Conservation (phyloP, 345 rosid species). For the Carallia brachiata region DNA sequence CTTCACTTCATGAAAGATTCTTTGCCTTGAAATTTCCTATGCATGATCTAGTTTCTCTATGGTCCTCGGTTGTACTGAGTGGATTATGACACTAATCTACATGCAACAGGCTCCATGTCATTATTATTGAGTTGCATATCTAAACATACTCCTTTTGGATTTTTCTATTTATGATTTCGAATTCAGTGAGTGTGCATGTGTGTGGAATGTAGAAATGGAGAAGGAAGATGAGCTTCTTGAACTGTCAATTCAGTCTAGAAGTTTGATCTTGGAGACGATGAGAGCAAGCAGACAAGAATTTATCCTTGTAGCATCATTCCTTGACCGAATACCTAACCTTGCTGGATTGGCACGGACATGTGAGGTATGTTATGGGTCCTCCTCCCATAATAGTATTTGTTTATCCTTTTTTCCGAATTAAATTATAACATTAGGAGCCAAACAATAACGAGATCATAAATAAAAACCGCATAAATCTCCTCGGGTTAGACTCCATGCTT, state of each 20-base stretch:
- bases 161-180: not conserved
- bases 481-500: no score
- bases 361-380: slow-evolving; percentile 51
- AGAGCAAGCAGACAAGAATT: slow-evolving; percentile 69
- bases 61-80: no score
- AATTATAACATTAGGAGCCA: no score
- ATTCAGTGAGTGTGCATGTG: not conserved
- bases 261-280: slow-evolving; percentile 52
- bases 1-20: not conserved
- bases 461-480: no score
- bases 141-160: not conserved
- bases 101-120: no score
- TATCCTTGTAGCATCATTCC: slow-evolving; percentile 83
- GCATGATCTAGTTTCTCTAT: not conserved
- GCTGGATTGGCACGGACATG: slow-evolving; percentile 96
- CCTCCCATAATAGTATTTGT: slow-evolving; percentile 3
- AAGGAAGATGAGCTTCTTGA: slow-evolving; percentile 76
- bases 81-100: no score
- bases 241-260: slow-evolving; percentile 68
- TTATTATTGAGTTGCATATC: no score
- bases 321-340: slow-evolving; percentile 93
- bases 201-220: slow-evolving; percentile 65
- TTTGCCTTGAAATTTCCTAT: no score
- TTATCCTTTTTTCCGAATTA: not conserved
- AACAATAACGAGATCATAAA: no score